phyloP scores from a whole-genome alignment of 2,329 filamentous ascomycete species.

The Stagonosporopsis vannaccii region DNA sequence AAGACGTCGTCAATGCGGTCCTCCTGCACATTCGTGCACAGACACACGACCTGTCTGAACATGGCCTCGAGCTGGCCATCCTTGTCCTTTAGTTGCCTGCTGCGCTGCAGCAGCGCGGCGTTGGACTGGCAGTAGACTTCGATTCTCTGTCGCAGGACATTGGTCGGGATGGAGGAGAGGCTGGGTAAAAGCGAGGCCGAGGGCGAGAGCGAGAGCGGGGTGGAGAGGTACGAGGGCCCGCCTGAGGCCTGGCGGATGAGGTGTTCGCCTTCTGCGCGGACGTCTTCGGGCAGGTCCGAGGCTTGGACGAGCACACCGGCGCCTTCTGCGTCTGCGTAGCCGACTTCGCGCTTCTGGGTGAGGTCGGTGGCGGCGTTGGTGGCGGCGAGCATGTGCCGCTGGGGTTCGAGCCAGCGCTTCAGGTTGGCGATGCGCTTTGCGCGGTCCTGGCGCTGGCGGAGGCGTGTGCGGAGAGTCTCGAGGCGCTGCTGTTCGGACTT shows the following conservation, averaged over 20 bases:
- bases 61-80: slow-evolving; percentile 86
- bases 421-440: slow-evolving; percentile 80
- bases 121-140: slow-evolving; percentile 76
- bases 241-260: slow-evolving; percentile 41
- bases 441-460: slow-evolving; percentile 69
- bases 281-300: slow-evolving; percentile 37
- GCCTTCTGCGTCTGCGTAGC: slow-evolving; percentile 56
- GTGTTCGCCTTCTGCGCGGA: slow-evolving; percentile 39
- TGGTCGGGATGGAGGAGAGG: slow-evolving; percentile 42
- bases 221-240: slow-evolving; percentile 39
- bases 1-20: slow-evolving; percentile 80
- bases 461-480: slow-evolving; percentile 72
- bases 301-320: slow-evolving; percentile 38
- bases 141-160: slow-evolving; percentile 68
- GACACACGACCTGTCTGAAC: slow-evolving; percentile 84
- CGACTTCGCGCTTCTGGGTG: slow-evolving; percentile 55
- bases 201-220: slow-evolving; percentile 28
- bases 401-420: slow-evolving; percentile 73
- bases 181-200: slow-evolving; percentile 49
- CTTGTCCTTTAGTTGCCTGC: slow-evolving; percentile 75
- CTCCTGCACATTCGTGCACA: slow-evolving; percentile 84
- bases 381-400: slow-evolving; percentile 63
- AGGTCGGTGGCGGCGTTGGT: slow-evolving; percentile 47
- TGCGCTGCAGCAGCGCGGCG: slow-evolving; percentile 69
- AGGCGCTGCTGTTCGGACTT: slow-evolving; percentile 78